A percentile compares a stretch with the other conserved stretches of the same genome.
phyloP scores from a whole-genome alignment of 1,284 basidiomycete species.

The Boletus semigastroideus region DNA sequence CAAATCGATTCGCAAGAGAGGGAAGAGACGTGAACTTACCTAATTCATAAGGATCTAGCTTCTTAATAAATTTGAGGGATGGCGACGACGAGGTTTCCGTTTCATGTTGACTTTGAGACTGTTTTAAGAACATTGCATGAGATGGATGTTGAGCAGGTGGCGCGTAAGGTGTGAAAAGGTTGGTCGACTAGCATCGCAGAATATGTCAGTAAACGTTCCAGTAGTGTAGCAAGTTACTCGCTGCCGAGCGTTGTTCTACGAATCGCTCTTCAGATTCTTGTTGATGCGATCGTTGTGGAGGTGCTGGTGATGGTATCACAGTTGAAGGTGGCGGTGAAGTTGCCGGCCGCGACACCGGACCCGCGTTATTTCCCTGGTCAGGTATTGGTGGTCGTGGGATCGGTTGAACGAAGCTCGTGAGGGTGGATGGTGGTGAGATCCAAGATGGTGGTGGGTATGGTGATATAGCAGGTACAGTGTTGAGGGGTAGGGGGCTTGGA shows the following conservation, averaged over 20 bases:
- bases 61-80: slow-evolving; percentile 22
- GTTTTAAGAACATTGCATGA: slow-evolving; percentile 7
- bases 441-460: slow-evolving; percentile 33
- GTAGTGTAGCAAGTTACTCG: background rate
- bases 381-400: slow-evolving; percentile 19
- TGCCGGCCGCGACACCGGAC: background rate
- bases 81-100: background rate
- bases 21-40: slow-evolving; percentile 8
- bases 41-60: slow-evolving; percentile 32
- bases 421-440: slow-evolving; percentile 15
- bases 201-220: background rate
- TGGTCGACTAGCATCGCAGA: background rate
- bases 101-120: background rate
- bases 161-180: slow-evolving; percentile 26
- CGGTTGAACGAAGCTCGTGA: slow-evolving; percentile 24
- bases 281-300: background rate
- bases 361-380: background rate
- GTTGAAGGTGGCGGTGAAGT: background rate
- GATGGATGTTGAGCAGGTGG: slow-evolving; percentile 27
- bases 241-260: background rate
- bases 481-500: slow-evolving; percentile 10
- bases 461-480: slow-evolving; percentile 17
- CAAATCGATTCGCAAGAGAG: background rate
- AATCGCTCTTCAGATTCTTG: background rate
- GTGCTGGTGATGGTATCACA: background rate